Conservation (phyloP, 2,329 filamentous ascomycete species). For the Ophiocordyceps australis region DNA sequence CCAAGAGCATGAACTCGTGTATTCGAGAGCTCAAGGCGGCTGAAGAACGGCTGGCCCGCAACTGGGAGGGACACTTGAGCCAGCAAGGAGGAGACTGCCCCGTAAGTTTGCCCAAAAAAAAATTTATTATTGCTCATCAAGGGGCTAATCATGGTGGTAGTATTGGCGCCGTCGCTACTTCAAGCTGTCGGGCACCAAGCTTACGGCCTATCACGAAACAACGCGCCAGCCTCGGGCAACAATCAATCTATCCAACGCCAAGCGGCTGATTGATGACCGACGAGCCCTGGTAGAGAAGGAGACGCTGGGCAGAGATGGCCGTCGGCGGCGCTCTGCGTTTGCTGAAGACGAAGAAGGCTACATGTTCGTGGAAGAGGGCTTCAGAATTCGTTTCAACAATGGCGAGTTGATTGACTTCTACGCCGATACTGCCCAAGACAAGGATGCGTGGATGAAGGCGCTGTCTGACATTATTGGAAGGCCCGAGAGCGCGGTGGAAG, state of each 20-base stretch:
- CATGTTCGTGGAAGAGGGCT: constrained; percentile 98
- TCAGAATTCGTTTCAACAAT: constrained; percentile 96
- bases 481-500: constrained; percentile 26
- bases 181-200: constrained; percentile 74
- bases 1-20: constrained; percentile 97
- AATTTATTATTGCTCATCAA: no score
- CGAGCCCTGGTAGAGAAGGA: constrained; percentile 69
- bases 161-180: constrained; percentile 98
- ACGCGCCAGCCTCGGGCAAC: constrained; percentile 90
- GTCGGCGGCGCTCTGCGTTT: constrained; percentile 82
- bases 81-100: constrained; percentile 97
- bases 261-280: constrained; percentile 85
- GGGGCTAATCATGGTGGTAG: no score
- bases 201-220: constrained; percentile 91
- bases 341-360: constrained; percentile 98
- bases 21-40: constrained; percentile 86
- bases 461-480: constrained; percentile 54
- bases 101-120: constrained; percentile 41
- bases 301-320: constrained; percentile 55
- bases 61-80: constrained; percentile 78
- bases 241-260: constrained; percentile 88
- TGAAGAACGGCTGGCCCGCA: constrained; percentile 58
- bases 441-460: constrained; percentile 88
- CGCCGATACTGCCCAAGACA: constrained; percentile 71
- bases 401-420: constrained; percentile 98